These are phyloP conservation scores for Histomonas meleagridis DNA, from an alignment of 208 protist species.

Conservation along the genomic window DNA sequence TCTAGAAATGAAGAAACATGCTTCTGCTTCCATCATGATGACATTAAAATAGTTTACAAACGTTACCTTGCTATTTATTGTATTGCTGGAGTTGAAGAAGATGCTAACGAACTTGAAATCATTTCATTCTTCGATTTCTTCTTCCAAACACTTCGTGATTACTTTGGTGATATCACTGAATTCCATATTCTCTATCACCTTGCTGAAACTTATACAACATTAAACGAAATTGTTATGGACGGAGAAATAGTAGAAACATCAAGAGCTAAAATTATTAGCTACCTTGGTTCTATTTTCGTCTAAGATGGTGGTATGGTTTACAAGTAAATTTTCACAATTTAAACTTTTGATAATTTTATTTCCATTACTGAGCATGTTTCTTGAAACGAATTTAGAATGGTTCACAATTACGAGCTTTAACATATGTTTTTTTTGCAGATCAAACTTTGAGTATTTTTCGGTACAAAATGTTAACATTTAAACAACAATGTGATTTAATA, in stretches of 20 bases:
- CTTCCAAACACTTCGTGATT: conserved; percentile 24
- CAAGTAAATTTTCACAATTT: too few relatives aligned
- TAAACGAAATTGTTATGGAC: conserved; percentile 29
- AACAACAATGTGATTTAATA: too few relatives aligned
- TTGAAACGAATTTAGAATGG: too few relatives aligned
- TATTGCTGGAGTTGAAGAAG: conserved; percentile 29
- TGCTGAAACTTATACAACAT: neutral
- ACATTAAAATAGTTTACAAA: conserved; percentile 1
- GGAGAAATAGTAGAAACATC: conserved; percentile 4
- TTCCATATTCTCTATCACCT: conserved; percentile 32
- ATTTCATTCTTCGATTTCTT: conserved; percentile 30
- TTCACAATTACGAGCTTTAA: too few relatives aligned
- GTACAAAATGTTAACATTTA: too few relatives aligned
- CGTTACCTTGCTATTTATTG: conserved; percentile 27
- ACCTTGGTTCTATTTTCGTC: neutral
- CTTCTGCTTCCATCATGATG: neutral
- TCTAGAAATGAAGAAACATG: neutral
- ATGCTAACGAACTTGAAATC: neutral
- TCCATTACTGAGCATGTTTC: too few relatives aligned
- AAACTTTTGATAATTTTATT: too few relatives aligned
- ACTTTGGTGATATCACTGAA: conserved; percentile 33
- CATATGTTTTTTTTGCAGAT: too few relatives aligned
- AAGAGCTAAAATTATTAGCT: neutral
- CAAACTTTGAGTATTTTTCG: too few relatives aligned
- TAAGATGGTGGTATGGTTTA: too few relatives aligned